Evolutionary conservation across 345 rosid genomes (phyloP), one percentile per base, ranked within the genome.

Genomic region (Bruguiera sexangula): DNA sequence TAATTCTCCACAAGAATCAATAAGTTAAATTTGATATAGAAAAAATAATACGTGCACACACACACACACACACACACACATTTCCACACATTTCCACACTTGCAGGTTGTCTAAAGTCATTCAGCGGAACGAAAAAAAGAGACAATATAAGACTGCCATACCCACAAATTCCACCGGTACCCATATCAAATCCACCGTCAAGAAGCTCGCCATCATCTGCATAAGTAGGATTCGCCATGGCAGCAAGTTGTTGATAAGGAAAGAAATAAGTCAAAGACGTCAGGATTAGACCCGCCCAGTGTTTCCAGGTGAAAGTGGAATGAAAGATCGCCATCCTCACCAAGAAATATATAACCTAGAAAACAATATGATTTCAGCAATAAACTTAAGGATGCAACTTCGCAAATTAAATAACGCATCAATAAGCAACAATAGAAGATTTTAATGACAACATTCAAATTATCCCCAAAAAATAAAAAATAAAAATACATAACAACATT

Each of bases 121-220:
- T 16, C 59, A 66, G 32, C 37, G 2, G 37, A 34, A 34, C 8
- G 30, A 61, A 16, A 62, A 31, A 64, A 15, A 48, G 53, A 7
- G 20, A 11, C 2, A 56, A 22, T 65, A 22, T 6, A 65, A 64
- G 51, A 31, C 24, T 48, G 13, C 69, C 86, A 63, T 82, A 90
- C 97, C 92, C 92, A 84, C 97, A 93, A 69, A 91, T 83, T 60
- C 98, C 98, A 78, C 89, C 96, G 27, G 97, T 85, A 63, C 79
- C 87, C 97, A 91, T 89, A 74, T 94, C 93, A 46, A 86, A 89
- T 6, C 76, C 60, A 65, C 96, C 98, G 67, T 93, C 98, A 65
- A 86, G 70, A 79, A 91, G 96, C 6, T 94, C 93, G 21, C 98
- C 97, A 66, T 85, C 85, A 67, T 83, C 87, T 24, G 73, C 75